A percentile compares a stretch with the other conserved stretches of the same genome.
Evolutionary conservation across 768 basidiomycete species (phyloP).

Genomic region (Coprinopsis strossmayeri): DNA sequence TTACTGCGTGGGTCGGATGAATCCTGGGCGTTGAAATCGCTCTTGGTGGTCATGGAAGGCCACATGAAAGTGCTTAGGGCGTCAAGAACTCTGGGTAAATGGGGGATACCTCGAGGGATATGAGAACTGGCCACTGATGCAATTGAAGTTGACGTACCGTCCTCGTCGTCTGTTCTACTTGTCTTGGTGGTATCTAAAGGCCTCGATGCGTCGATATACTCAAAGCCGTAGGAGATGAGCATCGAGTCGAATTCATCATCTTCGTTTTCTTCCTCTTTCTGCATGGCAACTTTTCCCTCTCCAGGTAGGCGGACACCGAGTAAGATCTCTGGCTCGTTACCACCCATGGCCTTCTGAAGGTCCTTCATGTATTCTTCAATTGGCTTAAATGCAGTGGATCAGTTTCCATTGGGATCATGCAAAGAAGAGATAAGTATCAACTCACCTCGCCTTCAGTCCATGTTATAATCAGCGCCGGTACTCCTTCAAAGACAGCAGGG

Average conservation of each 20-base stretch:
- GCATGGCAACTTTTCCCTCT: slow-evolving; percentile 9
- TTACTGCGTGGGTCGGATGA: neutral
- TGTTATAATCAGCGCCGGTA: slow-evolving; percentile 70
- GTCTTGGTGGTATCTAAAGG: slow-evolving; percentile 8
- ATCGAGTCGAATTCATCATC: slow-evolving; percentile 58
- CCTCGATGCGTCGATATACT: slow-evolving; percentile 59
- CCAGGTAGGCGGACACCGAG: slow-evolving; percentile 52
- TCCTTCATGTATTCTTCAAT: slow-evolving; percentile 51
- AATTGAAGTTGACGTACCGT: slow-evolving; percentile 13
- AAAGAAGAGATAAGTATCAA: neutral
- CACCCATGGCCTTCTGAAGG: slow-evolving; percentile 40
- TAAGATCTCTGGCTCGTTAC: slow-evolving; percentile 62
- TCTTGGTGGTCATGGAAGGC: slow-evolving; percentile 61
- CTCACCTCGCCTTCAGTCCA: slow-evolving; percentile 63
- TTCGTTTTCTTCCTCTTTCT: slow-evolving; percentile 28
- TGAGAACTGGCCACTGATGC: neutral
- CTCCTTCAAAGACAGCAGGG: slow-evolving; percentile 32
- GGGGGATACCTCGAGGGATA: slow-evolving; percentile 35
- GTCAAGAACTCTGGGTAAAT: slow-evolving; percentile 64
- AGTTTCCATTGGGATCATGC: too few species aligned
- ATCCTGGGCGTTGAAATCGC: slow-evolving; percentile 19
- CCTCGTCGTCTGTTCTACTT: slow-evolving; percentile 18
- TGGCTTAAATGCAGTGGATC: too few species aligned
- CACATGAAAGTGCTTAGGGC: slow-evolving; percentile 86
- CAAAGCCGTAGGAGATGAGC: slow-evolving; percentile 65